Conservation (phyloP, 257 asterid genomes). For the Solanum chiquidenum region DNA sequence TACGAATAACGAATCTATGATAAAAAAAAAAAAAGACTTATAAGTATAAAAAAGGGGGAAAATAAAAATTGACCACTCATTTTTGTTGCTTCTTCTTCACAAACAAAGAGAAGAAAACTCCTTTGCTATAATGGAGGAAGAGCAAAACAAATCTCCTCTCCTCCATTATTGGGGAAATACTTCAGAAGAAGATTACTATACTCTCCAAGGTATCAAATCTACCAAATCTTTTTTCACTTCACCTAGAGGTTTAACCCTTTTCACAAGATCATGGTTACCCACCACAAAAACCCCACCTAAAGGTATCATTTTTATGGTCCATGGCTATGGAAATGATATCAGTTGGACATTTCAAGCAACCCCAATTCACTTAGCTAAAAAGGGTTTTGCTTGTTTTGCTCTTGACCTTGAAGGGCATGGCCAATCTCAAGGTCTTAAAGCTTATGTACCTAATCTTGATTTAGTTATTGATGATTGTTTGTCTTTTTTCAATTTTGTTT, state of each 20-base stretch:
- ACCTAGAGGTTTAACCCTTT: conserved; percentile 51
- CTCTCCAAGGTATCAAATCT: conserved; percentile 44
- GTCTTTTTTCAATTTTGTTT: conserved; percentile 24
- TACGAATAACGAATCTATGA: fast-evolving
- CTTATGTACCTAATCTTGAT: conserved; percentile 67
- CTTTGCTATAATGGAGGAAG: neutral
- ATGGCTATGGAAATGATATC: conserved; percentile 84
- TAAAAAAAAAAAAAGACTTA: neutral
- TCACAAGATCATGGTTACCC: conserved; percentile 79
- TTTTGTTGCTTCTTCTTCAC: neutral
- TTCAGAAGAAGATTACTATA: conserved; percentile 57
- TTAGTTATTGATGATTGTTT: conserved; percentile 45
- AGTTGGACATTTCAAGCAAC: conserved; percentile 90
- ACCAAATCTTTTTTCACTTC: conserved; percentile 45
- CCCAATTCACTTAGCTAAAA: conserved; percentile 71
- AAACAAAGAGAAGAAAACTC: neutral
- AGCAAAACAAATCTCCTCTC: neutral
- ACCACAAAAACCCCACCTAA: conserved; percentile 21
- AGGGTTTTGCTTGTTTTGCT: conserved; percentile 73
- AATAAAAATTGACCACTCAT: neutral
- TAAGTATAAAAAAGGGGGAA: too few relatives aligned
- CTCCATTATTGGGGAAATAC: conserved; percentile 71
- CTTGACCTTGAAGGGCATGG: conserved; percentile 93
- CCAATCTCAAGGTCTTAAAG: conserved; percentile 69
- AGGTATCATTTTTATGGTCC: conserved; percentile 75